Evolutionary conservation across 129 eudicot species (phyloP).

Genomic region (Pseudognaphalium luteoalbum): DNA sequence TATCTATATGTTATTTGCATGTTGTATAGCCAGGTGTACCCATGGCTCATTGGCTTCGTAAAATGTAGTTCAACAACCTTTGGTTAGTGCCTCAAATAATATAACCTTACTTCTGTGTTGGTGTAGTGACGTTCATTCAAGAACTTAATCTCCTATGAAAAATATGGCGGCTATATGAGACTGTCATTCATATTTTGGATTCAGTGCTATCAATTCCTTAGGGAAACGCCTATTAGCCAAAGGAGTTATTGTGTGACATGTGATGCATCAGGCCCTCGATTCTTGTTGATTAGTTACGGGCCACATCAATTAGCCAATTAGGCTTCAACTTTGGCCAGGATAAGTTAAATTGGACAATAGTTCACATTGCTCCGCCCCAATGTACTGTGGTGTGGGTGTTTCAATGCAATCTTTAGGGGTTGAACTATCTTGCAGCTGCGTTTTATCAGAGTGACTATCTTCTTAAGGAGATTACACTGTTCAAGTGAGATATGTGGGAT

Average conservation of each 20-base stretch:
- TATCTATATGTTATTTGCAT: conserved; percentile 2
- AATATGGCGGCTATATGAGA: neutral
- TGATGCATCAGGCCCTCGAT: no score
- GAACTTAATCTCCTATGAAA: neutral
- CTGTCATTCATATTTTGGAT: neutral
- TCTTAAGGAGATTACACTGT: neutral
- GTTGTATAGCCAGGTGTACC: neutral
- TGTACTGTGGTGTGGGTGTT: no score
- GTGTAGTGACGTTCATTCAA: neutral
- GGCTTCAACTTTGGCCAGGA: neutral
- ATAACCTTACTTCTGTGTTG: neutral
- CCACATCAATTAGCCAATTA: neutral
- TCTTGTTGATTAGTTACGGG: neutral
- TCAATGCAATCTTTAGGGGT: neutral
- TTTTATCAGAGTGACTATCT: neutral
- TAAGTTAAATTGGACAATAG: neutral
- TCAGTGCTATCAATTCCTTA: neutral
- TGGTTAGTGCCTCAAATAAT: neutral
- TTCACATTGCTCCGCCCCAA: no score
- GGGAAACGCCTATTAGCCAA: neutral
- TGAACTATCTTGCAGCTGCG: neutral
- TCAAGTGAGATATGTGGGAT: no score
- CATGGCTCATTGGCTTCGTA: neutral
- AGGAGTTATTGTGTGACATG: neutral
- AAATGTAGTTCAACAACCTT: neutral